Conservation (phyloP, 345 rosid genomes). For the Eucalyptus pauciflora region DNA sequence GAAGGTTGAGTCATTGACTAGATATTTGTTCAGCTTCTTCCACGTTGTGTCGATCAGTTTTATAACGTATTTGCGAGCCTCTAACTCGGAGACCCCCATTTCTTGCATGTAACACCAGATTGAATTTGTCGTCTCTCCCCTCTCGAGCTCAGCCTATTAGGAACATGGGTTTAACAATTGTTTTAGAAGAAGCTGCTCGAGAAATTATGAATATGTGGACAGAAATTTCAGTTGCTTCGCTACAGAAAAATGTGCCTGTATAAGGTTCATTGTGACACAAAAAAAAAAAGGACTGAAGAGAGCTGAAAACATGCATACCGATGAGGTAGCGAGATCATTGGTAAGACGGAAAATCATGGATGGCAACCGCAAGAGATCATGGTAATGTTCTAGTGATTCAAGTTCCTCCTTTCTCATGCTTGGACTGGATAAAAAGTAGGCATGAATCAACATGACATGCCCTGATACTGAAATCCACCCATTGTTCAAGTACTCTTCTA, state of each 20-base stretch:
- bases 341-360: slow-evolving; percentile 19
- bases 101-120: slow-evolving; percentile 20
- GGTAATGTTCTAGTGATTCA: slow-evolving; percentile 1
- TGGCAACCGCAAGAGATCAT: slow-evolving; percentile 13
- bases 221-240: too few species aligned
- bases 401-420: background rate
- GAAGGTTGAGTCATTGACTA: too few species aligned
- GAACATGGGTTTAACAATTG: too few species aligned
- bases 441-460: slow-evolving; percentile 1
- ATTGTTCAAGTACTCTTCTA: slow-evolving; percentile 25
- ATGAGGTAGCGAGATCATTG: slow-evolving; percentile 32
- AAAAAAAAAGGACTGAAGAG: background rate
- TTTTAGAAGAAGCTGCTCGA: too few species aligned
- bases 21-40: too few species aligned
- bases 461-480: slow-evolving; percentile 12
- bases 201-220: background rate
- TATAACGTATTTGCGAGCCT: slow-evolving; percentile 6
- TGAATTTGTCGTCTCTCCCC: slow-evolving; percentile 2
- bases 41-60: background rate
- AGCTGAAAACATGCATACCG: background rate
- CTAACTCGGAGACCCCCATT: slow-evolving; percentile 1
- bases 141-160: slow-evolving; percentile 7
- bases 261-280: too few species aligned
- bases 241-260: background rate
- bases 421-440: slow-evolving; percentile 1